Evolutionary conservation across 306 rosid genomes (phyloP).

Genomic region (Fagus crenata): DNA sequence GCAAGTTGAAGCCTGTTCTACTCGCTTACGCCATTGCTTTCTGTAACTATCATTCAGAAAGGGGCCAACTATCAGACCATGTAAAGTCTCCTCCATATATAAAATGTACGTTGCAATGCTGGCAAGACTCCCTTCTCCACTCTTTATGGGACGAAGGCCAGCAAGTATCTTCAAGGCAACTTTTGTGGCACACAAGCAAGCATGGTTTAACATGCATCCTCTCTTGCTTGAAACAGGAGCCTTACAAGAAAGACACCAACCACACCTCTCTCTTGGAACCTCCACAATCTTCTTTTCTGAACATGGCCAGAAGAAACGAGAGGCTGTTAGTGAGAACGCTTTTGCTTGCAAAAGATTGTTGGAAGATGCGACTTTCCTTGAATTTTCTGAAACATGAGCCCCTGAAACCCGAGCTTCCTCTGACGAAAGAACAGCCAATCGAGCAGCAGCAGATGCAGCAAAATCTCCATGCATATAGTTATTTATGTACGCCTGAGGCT

Average conservation of each 20-base stretch:
- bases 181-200: slow-evolving; percentile 79
- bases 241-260: slow-evolving; percentile 97
- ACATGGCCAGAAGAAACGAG: slow-evolving; percentile 97
- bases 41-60: slow-evolving; percentile 60
- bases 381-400: slow-evolving; percentile 52
- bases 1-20: slow-evolving; percentile 63
- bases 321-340: slow-evolving; percentile 75
- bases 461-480: slow-evolving; percentile 84
- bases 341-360: slow-evolving; percentile 70
- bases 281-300: slow-evolving; percentile 90
- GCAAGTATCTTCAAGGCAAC: slow-evolving; percentile 74
- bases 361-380: slow-evolving; percentile 54
- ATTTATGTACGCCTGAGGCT: slow-evolving; percentile 73
- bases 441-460: slow-evolving; percentile 95
- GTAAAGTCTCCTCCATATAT: slow-evolving; percentile 75
- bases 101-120: slow-evolving; percentile 77
- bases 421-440: slow-evolving; percentile 61
- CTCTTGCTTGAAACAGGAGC: slow-evolving; percentile 77
- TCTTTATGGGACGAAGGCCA: slow-evolving; percentile 59
- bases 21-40: slow-evolving; percentile 65
- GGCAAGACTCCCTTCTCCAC: slow-evolving; percentile 73
- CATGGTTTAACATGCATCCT: slow-evolving; percentile 98
- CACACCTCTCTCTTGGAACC: slow-evolving; percentile 99
- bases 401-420: slow-evolving; percentile 72
- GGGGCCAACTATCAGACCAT: slow-evolving; percentile 80